Conservation (phyloP, 2,329 filamentous ascomycete species). For the Orbilia blumenaviensis region DNA sequence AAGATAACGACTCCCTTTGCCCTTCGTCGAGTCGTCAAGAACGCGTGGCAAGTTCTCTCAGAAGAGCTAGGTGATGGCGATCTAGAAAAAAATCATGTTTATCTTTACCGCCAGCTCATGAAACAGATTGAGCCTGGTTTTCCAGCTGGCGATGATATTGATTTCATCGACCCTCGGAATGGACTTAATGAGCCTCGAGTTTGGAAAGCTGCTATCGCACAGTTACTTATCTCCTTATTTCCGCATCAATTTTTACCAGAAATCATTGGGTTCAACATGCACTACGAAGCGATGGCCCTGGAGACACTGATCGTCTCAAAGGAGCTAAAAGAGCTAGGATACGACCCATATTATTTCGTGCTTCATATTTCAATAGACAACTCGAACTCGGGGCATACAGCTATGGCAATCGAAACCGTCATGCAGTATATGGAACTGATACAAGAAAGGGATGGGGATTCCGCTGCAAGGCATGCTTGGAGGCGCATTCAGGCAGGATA, state of each 20-base stretch:
- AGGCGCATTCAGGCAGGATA: conserved; percentile 55
- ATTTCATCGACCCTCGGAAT: conserved; percentile 59
- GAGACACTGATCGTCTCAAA: conserved; percentile 61
- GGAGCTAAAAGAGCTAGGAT: conserved; percentile 63
- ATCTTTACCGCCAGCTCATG: conserved; percentile 59
- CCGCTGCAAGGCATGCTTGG: conserved; percentile 54
- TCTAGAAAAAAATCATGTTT: conserved; percentile 63
- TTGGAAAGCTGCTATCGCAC: conserved; percentile 64
- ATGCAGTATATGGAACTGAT: conserved; percentile 60
- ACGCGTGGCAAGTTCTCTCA: conserved; percentile 65
- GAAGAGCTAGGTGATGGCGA: conserved; percentile 67
- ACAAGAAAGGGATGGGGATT: conserved; percentile 58
- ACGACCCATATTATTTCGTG: conserved; percentile 65
- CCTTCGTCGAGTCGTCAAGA: conserved; percentile 61
- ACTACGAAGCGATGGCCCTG: conserved; percentile 63
- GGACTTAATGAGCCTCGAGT: conserved; percentile 58
- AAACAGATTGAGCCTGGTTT: conserved; percentile 58
- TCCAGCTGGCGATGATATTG: conserved; percentile 57
- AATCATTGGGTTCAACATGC: conserved; percentile 66
- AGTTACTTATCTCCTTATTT: conserved; percentile 65
- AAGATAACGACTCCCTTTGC: conserved; percentile 63
- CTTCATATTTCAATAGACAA: conserved; percentile 67
- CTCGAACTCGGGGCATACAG: conserved; percentile 64
- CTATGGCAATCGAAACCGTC: conserved; percentile 63
- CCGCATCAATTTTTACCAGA: conserved; percentile 66